A percentile compares a stretch with the other conserved stretches of the same genome.
Evolutionary conservation across 345 rosid species (phyloP).

Genomic region (Ceriops tagal): DNA sequence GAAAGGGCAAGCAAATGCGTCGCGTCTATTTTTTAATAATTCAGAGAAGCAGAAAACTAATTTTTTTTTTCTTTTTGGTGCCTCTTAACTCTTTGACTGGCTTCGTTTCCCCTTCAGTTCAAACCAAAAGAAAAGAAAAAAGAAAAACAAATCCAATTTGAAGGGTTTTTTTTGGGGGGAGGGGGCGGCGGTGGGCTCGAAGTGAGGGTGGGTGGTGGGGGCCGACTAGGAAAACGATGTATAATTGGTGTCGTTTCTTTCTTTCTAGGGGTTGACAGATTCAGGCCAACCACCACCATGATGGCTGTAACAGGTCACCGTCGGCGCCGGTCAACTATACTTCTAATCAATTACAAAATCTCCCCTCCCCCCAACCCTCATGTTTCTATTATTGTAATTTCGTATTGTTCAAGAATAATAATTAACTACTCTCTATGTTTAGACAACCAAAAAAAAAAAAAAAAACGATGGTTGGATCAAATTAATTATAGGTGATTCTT

Average conservation of each 20-base stretch:
- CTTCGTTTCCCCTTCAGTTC: background rate
- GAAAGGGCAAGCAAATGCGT: slow-evolving; percentile 17
- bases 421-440: no score
- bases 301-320: background rate
- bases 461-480: no score
- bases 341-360: no score
- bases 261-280: background rate
- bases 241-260: no score
- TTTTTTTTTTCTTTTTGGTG: no score
- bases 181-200: no score
- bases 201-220: background rate
- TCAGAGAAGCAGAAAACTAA: background rate
- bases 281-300: slow-evolving; percentile 12
- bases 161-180: no score
- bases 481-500: no score
- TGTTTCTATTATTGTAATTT: no score
- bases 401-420: no score
- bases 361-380: no score
- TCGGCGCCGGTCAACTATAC: slow-evolving; percentile 4
- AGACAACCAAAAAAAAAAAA: no score
- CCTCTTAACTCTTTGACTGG: slow-evolving; percentile 10
- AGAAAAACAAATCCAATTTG: background rate
- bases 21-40: slow-evolving; percentile 10
- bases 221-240: background rate
- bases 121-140: background rate